Conservation (phyloP, 306 rosid species). For the Rosa multiflora region DNA sequence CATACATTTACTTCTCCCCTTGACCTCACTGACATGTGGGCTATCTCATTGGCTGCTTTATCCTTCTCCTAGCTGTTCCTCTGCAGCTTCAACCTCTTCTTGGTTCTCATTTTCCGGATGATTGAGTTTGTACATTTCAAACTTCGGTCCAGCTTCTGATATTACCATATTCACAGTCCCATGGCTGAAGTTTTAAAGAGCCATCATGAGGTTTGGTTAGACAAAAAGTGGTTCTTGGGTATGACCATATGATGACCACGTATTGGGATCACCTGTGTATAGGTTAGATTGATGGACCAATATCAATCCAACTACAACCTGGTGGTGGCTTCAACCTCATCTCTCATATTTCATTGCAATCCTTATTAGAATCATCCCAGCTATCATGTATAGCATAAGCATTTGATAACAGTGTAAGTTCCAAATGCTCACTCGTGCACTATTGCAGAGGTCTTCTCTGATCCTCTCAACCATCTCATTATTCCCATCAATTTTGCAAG, state of each 20-base stretch:
- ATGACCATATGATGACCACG: no score
- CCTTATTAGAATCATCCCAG: constrained; percentile 65
- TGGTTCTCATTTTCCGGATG: constrained; percentile 68
- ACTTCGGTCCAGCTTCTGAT: background rate
- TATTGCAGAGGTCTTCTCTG: constrained; percentile 31
- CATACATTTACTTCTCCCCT: constrained; percentile 54
- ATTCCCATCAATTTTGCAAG: constrained; percentile 63
- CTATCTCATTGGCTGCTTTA: constrained; percentile 68
- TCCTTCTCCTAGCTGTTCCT: constrained; percentile 63
- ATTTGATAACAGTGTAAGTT: constrained; percentile 63
- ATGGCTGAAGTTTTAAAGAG: no score
- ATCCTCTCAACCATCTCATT: constrained; percentile 51
- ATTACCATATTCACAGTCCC: background rate
- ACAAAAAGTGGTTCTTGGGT: no score
- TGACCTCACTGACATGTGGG: constrained; percentile 49
- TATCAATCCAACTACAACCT: constrained; percentile 70
- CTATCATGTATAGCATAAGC: constrained; percentile 36
- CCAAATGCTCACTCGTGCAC: constrained; percentile 12
- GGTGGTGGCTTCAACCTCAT: constrained; percentile 50
- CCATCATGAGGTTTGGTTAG: no score
- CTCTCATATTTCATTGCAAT: constrained; percentile 48
- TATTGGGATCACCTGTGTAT: background rate
- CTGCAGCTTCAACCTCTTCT: constrained; percentile 77
- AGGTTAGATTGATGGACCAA: constrained; percentile 13
- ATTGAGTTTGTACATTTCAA: constrained; percentile 30